These are phyloP conservation scores for Iberis pinnata DNA, from an alignment of 345 rosid species.

Conservation along the genomic window DNA sequence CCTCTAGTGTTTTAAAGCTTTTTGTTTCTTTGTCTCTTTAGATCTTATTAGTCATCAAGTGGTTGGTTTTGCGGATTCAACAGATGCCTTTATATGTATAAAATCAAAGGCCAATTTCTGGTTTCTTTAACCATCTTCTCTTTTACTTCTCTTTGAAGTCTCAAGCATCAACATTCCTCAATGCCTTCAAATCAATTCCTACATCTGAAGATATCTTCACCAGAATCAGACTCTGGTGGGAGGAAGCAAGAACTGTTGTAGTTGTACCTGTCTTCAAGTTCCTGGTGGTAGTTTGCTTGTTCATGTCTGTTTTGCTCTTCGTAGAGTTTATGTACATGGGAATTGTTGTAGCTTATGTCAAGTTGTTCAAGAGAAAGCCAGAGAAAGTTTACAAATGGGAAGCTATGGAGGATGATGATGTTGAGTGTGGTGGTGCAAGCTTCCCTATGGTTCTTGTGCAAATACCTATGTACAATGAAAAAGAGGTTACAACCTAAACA, in stretches of 20 bases:
- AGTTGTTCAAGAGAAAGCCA: slow-evolving; percentile 36
- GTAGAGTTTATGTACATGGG: slow-evolving; percentile 49
- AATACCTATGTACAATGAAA: slow-evolving; percentile 51
- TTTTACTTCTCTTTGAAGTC: slow-evolving; percentile 24
- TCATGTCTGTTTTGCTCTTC: slow-evolving; percentile 48
- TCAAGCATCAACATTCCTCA: slow-evolving; percentile 11
- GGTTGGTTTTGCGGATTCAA: no score
- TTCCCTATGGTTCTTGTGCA: slow-evolving; percentile 50
- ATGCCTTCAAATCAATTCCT: slow-evolving; percentile 20
- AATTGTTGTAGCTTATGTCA: slow-evolving; percentile 31
- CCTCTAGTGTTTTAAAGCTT: background rate
- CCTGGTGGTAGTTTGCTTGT: slow-evolving; percentile 33
- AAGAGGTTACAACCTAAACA: slow-evolving; percentile 26
- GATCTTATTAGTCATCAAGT: slow-evolving; percentile 10
- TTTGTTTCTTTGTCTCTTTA: background rate
- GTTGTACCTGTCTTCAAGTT: slow-evolving; percentile 35
- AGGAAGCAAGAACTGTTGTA: slow-evolving; percentile 20
- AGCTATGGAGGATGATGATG: slow-evolving; percentile 35
- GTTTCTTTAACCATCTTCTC: no score
- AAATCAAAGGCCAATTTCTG: no score
- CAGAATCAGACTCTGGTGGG: slow-evolving; percentile 21
- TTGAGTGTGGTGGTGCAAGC: slow-evolving; percentile 33
- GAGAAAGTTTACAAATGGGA: slow-evolving; percentile 41
- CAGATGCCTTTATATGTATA: no score
- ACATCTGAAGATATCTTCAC: background rate